These are phyloP conservation scores for Mortierella sp. DNA, from an alignment of 371 early-diverging fungal genomes.

Conservation along the genomic window DNA sequence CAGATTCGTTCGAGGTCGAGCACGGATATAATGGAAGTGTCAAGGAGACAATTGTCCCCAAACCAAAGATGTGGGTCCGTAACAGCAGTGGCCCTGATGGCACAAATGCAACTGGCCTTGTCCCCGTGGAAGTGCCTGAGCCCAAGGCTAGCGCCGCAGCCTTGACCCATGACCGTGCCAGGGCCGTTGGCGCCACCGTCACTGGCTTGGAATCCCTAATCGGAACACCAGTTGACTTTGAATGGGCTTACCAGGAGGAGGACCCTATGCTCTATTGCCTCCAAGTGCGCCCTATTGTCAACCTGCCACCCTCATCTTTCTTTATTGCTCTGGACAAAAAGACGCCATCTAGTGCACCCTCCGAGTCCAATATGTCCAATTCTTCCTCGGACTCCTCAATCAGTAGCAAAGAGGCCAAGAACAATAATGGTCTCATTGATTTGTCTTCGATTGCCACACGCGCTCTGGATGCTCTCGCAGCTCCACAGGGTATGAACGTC, in stretches of 20 bases:
- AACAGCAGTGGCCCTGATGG: slow-evolving; percentile 29
- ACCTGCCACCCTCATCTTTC: slow-evolving; percentile 47
- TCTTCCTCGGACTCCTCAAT: slow-evolving; percentile 10
- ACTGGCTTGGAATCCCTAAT: slow-evolving; percentile 40
- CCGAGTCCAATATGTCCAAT: slow-evolving; percentile 21
- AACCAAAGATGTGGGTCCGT: slow-evolving; percentile 57
- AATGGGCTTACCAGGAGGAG: slow-evolving; percentile 54
- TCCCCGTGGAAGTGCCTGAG: slow-evolving; percentile 43
- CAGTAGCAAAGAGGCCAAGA: slow-evolving; percentile 18
- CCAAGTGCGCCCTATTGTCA: slow-evolving; percentile 57
- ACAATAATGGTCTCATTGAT: slow-evolving; percentile 22
- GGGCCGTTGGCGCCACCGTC: slow-evolving; percentile 40
- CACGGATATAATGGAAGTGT: slow-evolving; percentile 44
- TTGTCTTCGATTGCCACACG: slow-evolving; percentile 41
- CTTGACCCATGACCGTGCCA: slow-evolving; percentile 39
- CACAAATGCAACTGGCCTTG: slow-evolving; percentile 41
- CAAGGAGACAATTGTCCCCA: slow-evolving; percentile 50
- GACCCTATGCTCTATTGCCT: slow-evolving; percentile 49
- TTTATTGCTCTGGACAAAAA: slow-evolving; percentile 45
- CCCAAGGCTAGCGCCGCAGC: slow-evolving; percentile 42
- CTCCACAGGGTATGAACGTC: slow-evolving; percentile 55
- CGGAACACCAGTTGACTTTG: slow-evolving; percentile 54
- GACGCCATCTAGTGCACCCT: slow-evolving; percentile 6
- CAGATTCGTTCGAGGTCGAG: slow-evolving; percentile 54
- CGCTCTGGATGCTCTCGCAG: slow-evolving; percentile 38